Evolutionary conservation across 2,329 filamentous ascomycete species (phyloP).

Genomic region (Sporothrix protearum): DNA sequence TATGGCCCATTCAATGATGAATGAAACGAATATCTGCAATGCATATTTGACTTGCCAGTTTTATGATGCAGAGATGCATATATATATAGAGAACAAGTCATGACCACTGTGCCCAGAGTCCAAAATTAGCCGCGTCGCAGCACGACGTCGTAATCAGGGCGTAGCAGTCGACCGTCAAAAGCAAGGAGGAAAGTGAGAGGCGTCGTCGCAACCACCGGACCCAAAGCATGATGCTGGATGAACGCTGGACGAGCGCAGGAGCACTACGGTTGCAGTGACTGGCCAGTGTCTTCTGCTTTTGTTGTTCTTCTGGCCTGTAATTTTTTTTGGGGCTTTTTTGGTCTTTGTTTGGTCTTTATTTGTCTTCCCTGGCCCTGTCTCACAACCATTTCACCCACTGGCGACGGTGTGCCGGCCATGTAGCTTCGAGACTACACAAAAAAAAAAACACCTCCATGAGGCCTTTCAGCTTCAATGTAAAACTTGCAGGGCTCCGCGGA

Average conservation of each 20-base stretch:
- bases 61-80: not conserved
- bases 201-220: not conserved
- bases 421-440: not conserved
- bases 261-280: not conserved
- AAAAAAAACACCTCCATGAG: not conserved
- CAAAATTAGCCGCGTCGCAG: not conserved
- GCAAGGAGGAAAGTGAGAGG: not conserved
- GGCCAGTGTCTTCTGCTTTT: not conserved
- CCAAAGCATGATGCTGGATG: slow-evolving; percentile 14
- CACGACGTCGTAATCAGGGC: not conserved
- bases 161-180: not conserved
- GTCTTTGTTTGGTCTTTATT: not conserved
- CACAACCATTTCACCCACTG: not conserved
- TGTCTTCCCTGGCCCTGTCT: too few species aligned
- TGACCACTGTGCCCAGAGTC: not conserved
- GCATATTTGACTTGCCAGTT: not conserved
- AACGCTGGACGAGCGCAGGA: slow-evolving; percentile 11
- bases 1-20: too few species aligned
- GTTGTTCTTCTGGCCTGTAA: not conserved
- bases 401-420: not conserved
- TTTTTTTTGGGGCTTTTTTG: not conserved
- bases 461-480: not conserved
- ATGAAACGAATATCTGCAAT: too few species aligned
- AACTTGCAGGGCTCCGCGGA: not conserved
- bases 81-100: too few species aligned